phyloP scores from a whole-genome alignment of 129 eudicot species.

The Lonicera japonica region DNA sequence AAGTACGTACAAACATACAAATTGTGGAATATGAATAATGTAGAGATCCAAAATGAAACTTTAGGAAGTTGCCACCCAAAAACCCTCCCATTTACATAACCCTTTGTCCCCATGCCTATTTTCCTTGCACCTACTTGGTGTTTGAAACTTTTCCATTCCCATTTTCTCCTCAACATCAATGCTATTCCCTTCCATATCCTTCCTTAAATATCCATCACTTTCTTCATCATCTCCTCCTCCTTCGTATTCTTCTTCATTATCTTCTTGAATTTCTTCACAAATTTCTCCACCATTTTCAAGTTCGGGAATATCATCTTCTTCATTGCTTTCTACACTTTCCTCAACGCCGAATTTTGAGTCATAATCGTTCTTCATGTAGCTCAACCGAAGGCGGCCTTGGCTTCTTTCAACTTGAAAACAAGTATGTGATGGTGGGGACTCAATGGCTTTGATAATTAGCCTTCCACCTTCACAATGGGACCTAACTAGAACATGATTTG shows the following conservation, averaged over 20 bases:
- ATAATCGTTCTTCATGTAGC: constrained; percentile 23
- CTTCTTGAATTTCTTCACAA: background rate
- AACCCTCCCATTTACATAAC: constrained; percentile 26
- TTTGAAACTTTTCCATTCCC: constrained; percentile 27
- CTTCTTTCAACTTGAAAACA: constrained; percentile 62
- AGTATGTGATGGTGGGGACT: constrained; percentile 25
- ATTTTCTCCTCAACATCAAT: constrained; percentile 22
- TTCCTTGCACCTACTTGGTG: constrained; percentile 45
- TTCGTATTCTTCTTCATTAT: background rate
- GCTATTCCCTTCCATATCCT: constrained; percentile 9
- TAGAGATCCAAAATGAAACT: constrained; percentile 2
- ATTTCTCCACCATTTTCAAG: constrained; percentile 5
- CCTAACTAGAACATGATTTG: constrained; percentile 44
- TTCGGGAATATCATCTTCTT: background rate
- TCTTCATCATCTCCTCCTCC: constrained; percentile 18
- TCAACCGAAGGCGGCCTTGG: constrained; percentile 59
- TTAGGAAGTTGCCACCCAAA: constrained; percentile 42
- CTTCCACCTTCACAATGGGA: constrained; percentile 61
- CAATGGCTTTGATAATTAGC: constrained; percentile 56
- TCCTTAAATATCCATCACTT: background rate
- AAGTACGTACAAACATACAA: background rate
- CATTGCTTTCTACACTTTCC: background rate
- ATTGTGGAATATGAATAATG: background rate
- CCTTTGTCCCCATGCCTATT: constrained; percentile 27
- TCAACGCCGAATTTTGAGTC: background rate